Evolutionary conservation across 192 early-diverging fungal genomes (phyloP).

Genomic region (Spizellomyces punctatus): DNA sequence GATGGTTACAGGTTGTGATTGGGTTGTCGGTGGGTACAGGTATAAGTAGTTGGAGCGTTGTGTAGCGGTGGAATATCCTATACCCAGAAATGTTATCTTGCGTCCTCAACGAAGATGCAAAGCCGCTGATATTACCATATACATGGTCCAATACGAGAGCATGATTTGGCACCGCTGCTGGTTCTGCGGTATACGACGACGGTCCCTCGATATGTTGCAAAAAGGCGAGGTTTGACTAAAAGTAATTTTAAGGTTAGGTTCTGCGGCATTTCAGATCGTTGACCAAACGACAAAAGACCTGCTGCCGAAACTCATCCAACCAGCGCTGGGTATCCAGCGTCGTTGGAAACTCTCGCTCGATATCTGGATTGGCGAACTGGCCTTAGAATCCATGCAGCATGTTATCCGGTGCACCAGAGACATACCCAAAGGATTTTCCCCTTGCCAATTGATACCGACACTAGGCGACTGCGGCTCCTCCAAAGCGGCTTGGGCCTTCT

Average conservation of each 20-base stretch:
- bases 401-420: background rate
- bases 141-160: constrained; percentile 21
- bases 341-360: constrained; percentile 29
- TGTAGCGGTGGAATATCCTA: constrained; percentile 21
- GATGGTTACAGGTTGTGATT: background rate
- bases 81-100: background rate
- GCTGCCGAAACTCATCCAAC: constrained; percentile 29
- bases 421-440: constrained; percentile 1
- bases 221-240: constrained; percentile 24
- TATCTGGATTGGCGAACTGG: constrained; percentile 2
- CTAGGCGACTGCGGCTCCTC: too few relatives aligned
- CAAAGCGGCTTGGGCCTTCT: too few relatives aligned
- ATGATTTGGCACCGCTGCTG: constrained; percentile 8
- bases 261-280: background rate
- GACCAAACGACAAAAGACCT: background rate
- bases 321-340: constrained; percentile 14
- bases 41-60: constrained; percentile 23
- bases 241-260: background rate
- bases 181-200: background rate
- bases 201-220: constrained; percentile 21
- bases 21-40: constrained; percentile 20
- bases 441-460: too few relatives aligned
- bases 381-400: background rate
- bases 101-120: background rate
- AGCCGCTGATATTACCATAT: constrained; percentile 17